A percentile compares a stretch with the other conserved stretches of the same genome.
phyloP scores from a whole-genome alignment of 805 yeast species.

The Dipodascopsis uninucleata region DNA sequence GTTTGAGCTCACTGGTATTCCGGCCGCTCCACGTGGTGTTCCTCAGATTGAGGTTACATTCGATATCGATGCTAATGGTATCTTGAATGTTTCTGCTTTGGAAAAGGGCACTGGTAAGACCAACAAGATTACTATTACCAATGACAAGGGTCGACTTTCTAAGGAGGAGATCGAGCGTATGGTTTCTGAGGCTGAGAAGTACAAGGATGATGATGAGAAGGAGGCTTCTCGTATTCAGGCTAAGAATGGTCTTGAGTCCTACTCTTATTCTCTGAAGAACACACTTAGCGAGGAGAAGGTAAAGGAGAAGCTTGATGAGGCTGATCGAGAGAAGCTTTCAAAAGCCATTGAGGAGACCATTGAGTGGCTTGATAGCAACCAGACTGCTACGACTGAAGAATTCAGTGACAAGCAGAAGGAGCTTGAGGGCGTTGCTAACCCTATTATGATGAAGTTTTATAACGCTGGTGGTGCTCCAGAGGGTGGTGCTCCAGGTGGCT shows the following conservation, averaged over 20 bases:
- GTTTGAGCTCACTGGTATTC: slow-evolving; percentile 93
- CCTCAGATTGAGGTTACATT: slow-evolving; percentile 98
- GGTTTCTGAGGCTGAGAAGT: slow-evolving; percentile 97
- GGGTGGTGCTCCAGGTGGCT: slow-evolving; percentile 69
- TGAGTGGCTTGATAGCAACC: slow-evolving; percentile 89
- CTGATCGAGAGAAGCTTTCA: slow-evolving; percentile 63
- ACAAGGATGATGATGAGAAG: slow-evolving; percentile 92
- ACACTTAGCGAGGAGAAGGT: slow-evolving; percentile 69
- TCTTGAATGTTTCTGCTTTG: slow-evolving; percentile 89
- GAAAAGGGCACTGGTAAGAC: slow-evolving; percentile 99
- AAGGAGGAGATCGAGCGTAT: slow-evolving; percentile 97
- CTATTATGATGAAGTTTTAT: slow-evolving; percentile 95
- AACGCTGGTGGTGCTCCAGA: slow-evolving; percentile 77
- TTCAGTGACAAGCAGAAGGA: slow-evolving; percentile 91
- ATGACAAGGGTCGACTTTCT: slow-evolving; percentile 97
- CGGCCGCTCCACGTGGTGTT: slow-evolving; percentile 98
- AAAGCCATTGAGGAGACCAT: slow-evolving; percentile 83
- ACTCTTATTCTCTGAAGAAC: slow-evolving; percentile 88
- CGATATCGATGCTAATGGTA: slow-evolving; percentile 96
- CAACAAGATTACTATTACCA: slow-evolving; percentile 94
- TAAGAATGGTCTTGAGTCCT: slow-evolving; percentile 93
- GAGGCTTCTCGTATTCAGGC: slow-evolving; percentile 90
- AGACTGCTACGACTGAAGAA: slow-evolving; percentile 90
- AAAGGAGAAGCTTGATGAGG: slow-evolving; percentile 70
- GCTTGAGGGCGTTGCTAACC: slow-evolving; percentile 91